Conservation (phyloP, 208 protist species). For the Wallacemonas sp. region DNA sequence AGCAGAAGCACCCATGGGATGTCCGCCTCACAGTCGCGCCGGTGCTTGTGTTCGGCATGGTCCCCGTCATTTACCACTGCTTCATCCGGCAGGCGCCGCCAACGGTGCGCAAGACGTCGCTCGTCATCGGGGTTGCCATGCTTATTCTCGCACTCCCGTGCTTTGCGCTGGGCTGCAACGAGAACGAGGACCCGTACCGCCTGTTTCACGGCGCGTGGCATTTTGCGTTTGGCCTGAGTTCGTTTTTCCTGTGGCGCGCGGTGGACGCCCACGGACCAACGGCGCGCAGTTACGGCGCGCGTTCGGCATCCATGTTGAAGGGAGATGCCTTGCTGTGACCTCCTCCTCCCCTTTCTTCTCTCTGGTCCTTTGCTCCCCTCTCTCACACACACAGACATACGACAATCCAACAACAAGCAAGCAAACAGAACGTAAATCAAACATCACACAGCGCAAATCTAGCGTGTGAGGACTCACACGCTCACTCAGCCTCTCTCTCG, state of each 20-base stretch:
- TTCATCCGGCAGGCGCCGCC: conserved; percentile 26
- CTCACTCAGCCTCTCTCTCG: too few relatives aligned
- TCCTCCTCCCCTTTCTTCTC: not conserved
- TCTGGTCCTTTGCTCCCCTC: not conserved
- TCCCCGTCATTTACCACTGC: conserved; percentile 54
- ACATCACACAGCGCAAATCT: not conserved
- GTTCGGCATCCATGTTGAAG: conserved; percentile 1
- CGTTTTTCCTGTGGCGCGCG: conserved; percentile 58
- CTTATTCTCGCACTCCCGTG: conserved; percentile 33
- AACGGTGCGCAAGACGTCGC: conserved; percentile 9
- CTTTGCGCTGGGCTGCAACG: conserved; percentile 67
- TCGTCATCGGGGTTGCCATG: conserved; percentile 26
- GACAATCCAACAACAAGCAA: not conserved
- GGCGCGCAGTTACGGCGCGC: not conserved
- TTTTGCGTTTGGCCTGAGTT: conserved; percentile 51
- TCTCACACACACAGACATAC: not conserved
- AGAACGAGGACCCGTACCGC: conserved; percentile 56
- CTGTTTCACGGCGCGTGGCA: conserved; percentile 83
- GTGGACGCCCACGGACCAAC: conserved; percentile 16
- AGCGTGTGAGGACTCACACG: not conserved
- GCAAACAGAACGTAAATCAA: too few relatives aligned
- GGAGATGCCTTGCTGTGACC: not conserved
- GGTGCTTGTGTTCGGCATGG: conserved; percentile 41
- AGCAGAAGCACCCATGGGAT: conserved; percentile 76
- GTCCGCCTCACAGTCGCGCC: conserved; percentile 52